Evolutionary conservation across 1,284 basidiomycete species (phyloP).

Genomic region (Coniferiporia weirii): DNA sequence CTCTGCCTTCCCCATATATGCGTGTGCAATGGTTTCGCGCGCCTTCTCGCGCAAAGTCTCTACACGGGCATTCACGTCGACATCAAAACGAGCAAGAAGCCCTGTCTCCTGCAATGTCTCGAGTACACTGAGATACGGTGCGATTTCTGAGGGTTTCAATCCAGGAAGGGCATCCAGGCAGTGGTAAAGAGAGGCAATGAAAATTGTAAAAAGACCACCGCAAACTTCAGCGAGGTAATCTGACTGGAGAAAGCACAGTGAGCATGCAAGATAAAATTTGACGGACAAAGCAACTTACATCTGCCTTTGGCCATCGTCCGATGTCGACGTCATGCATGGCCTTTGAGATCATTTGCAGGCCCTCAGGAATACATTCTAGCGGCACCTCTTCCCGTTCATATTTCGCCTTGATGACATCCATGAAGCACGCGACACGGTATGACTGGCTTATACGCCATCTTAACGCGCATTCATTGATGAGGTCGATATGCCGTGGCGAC

Average conservation of each 20-base stretch:
- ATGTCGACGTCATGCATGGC: slow-evolving; percentile 65
- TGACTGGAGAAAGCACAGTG: slow-evolving; percentile 26
- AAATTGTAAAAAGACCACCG: slow-evolving; percentile 78
- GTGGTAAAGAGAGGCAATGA: slow-evolving; percentile 83
- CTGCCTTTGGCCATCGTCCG: slow-evolving; percentile 75
- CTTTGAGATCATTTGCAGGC: slow-evolving; percentile 68
- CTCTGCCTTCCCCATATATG: slow-evolving; percentile 66
- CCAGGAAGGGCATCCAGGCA: slow-evolving; percentile 70
- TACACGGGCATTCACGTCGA: slow-evolving; percentile 59
- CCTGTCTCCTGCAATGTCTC: slow-evolving; percentile 70
- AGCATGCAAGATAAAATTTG: slow-evolving; percentile 2
- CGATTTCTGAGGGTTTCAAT: slow-evolving; percentile 64
- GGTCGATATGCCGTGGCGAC: slow-evolving; percentile 73
- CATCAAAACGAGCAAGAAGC: slow-evolving; percentile 60
- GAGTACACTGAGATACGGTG: slow-evolving; percentile 59
- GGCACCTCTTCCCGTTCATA: slow-evolving; percentile 91
- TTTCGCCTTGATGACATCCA: slow-evolving; percentile 83
- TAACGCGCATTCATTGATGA: slow-evolving; percentile 84
- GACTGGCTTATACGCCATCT: slow-evolving; percentile 86
- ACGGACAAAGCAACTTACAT: slow-evolving; percentile 50
- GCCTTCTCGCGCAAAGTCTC: slow-evolving; percentile 70
- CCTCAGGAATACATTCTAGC: slow-evolving; percentile 91
- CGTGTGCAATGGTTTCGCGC: slow-evolving; percentile 60
- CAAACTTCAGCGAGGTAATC: slow-evolving; percentile 65
- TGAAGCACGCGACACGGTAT: slow-evolving; percentile 76